Evolutionary conservation across 768 basidiomycete genomes (phyloP).

Genomic region (Lactifluus rugatus): DNA sequence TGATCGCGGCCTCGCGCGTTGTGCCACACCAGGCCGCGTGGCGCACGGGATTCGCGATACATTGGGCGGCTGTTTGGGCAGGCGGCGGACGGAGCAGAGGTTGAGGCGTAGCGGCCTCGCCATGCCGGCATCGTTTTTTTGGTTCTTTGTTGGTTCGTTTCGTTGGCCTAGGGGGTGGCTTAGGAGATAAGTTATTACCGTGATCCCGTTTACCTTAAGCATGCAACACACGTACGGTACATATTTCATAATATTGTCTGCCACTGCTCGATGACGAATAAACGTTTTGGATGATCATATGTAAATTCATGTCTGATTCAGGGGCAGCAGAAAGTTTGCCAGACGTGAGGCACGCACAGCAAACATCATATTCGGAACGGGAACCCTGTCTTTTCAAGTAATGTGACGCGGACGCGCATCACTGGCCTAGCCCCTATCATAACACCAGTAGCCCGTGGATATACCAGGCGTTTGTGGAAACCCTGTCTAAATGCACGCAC

Average conservation of each 20-base stretch:
- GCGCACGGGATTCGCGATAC: background rate
- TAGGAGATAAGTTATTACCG: background rate
- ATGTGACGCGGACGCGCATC: background rate
- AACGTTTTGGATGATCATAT: background rate
- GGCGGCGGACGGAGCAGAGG: background rate
- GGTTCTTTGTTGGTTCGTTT: background rate
- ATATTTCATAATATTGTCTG: background rate
- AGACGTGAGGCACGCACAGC: background rate
- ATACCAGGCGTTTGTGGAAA: too few relatives aligned
- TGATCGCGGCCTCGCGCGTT: background rate
- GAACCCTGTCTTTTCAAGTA: background rate
- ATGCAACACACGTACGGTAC: background rate
- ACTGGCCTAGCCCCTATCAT: background rate
- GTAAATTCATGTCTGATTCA: background rate
- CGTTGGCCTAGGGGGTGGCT: background rate
- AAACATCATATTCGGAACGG: background rate
- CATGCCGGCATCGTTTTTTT: background rate
- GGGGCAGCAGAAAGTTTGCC: background rate
- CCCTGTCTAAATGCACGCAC: background rate
- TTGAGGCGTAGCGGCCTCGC: background rate
- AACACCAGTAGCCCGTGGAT: background rate
- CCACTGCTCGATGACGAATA: background rate
- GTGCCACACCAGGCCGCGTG: slow-evolving; percentile 4
- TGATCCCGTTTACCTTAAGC: background rate
- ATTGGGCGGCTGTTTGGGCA: background rate